Percentiles rank a stretch among this genome's conserved stretches.
Evolutionary conservation across 2,329 filamentous ascomycete species (phyloP).

Genomic region (Pseudogymnoascus sp.): DNA sequence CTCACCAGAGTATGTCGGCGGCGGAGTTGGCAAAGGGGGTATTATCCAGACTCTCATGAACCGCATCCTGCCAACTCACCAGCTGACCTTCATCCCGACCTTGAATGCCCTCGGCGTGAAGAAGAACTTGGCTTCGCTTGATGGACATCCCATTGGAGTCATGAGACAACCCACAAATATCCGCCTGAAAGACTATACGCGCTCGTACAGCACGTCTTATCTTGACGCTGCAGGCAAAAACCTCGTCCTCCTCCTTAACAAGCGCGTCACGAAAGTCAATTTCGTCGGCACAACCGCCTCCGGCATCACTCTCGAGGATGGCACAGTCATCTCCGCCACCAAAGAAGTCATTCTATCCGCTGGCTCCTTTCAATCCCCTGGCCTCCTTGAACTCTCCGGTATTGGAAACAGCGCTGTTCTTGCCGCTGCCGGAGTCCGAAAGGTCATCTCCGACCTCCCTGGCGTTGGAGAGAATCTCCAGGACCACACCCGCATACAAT

Average conservation of each 20-base stretch:
- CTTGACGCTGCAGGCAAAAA: slow-evolving; percentile 40
- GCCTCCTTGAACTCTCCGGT: slow-evolving; percentile 45
- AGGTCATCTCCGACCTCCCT: slow-evolving; percentile 38
- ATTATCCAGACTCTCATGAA: slow-evolving; percentile 30
- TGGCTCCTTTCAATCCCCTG: slow-evolving; percentile 45
- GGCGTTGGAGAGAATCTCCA: slow-evolving; percentile 47
- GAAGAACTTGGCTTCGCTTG: slow-evolving; percentile 38
- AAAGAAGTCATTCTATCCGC: slow-evolving; percentile 43
- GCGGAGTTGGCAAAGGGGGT: background rate
- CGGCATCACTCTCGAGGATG: slow-evolving; percentile 13
- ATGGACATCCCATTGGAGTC: slow-evolving; percentile 44
- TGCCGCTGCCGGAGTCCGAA: slow-evolving; percentile 35
- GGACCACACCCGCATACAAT: slow-evolving; percentile 32
- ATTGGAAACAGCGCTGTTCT: slow-evolving; percentile 41
- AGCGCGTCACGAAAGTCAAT: slow-evolving; percentile 75
- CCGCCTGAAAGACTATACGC: slow-evolving; percentile 38
- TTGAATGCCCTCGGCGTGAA: slow-evolving; percentile 39
- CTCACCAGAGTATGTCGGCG: slow-evolving; percentile 16
- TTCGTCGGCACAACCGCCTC: slow-evolving; percentile 13
- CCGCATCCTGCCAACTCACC: slow-evolving; percentile 36
- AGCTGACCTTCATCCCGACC: slow-evolving; percentile 38
- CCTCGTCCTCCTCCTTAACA: slow-evolving; percentile 73
- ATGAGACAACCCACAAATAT: slow-evolving; percentile 45
- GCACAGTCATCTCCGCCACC: slow-evolving; percentile 14
- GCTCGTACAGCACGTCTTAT: slow-evolving; percentile 42